A percentile compares a stretch with the other conserved stretches of the same genome.
These are phyloP conservation scores for Xylaria sp. DNA, from an alignment of 2,329 filamentous ascomycete species.

Conservation along the genomic window DNA sequence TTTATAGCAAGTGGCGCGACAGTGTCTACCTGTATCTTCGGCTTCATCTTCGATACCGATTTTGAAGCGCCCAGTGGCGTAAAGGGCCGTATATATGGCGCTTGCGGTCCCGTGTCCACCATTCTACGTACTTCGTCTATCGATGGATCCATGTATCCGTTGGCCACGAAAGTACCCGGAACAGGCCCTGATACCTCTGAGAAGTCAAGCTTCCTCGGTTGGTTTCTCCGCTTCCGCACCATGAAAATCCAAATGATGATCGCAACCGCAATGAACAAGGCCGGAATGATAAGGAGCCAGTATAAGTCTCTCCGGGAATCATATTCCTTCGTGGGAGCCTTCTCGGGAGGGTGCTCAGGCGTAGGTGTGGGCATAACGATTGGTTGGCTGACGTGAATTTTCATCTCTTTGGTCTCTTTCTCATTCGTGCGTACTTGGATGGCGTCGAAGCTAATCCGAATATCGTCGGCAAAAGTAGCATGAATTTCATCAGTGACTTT, in stretches of 20 bases:
- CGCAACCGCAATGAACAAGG: slow-evolving; percentile 30
- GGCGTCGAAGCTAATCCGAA: slow-evolving; percentile 34
- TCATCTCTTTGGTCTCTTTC: slow-evolving; percentile 35
- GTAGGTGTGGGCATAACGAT: slow-evolving; percentile 12
- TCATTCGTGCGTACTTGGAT: slow-evolving; percentile 31
- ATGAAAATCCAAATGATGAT: slow-evolving; percentile 34
- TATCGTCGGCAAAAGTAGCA: slow-evolving; percentile 19
- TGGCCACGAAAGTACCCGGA: slow-evolving; percentile 38
- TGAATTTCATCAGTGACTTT: slow-evolving; percentile 21
- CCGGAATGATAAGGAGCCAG: slow-evolving; percentile 39
- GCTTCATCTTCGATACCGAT: slow-evolving; percentile 22
- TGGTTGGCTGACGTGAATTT: slow-evolving; percentile 29
- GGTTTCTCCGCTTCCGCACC: slow-evolving; percentile 34
- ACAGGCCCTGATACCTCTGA: slow-evolving; percentile 40
- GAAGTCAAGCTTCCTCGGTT: slow-evolving; percentile 26
- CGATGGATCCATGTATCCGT: slow-evolving; percentile 29
- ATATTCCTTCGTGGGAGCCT: slow-evolving; percentile 16
- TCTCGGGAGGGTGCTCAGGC: not conserved
- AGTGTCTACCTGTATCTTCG: slow-evolving; percentile 20
- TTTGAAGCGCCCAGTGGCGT: slow-evolving; percentile 17
- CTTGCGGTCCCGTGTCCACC: slow-evolving; percentile 29
- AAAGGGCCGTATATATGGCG: slow-evolving; percentile 4
- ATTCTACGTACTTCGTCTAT: slow-evolving; percentile 29
- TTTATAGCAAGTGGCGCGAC: slow-evolving; percentile 32
- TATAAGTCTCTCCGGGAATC: slow-evolving; percentile 33